Base-by-base conservation (phyloP, 495 filamentous ascomycete species). In the Astrothelium macrocarpum region DNA sequence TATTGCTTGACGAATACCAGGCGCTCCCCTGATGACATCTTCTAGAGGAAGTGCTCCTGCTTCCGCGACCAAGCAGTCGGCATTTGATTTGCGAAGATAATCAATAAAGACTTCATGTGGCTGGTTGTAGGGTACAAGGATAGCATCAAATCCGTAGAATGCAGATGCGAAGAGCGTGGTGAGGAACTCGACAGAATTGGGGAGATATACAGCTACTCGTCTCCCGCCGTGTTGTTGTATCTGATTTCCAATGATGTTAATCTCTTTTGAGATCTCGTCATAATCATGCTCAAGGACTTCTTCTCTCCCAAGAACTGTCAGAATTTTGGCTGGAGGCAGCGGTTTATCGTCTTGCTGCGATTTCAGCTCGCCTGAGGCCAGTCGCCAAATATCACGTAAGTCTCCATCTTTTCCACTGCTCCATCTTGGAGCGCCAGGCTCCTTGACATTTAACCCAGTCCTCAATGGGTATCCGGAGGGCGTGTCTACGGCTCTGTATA, bases 101-200 rank as follows among this genome's bases (percentile, higher is more conserved):
- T 83, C 80, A 42, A 88, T 83, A 59, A 96, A 74, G 7, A 76
- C 77, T 26, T 85, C 78, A 28, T 85, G 76, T 0, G 86, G 74
- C 67, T 90, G 83, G 68, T 92, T 87, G 70, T 89, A 94, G 1
- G 94, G 95, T 26, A 97, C 74, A 59, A 97, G 76, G 42, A 96
- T 80, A n/a, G 87, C 83, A 11, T 86, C 88, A 67, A 94, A 78
- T 56, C 81, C 82, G 73, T 95, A 91, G 75, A 96, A 97, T 28
- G 90, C 84, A 66, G 87, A 80, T 65, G 84, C 84, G 68, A 89
- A 89, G n/a, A 88, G 73, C 26, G 83, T 76, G 29, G 81, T 84
- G 49, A 98, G 77, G 59, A 95, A 84, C 74, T 97, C 94, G 70
- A 95, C 79, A 53, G 90, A 95, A 78, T 99, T 97, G 2, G 91